A percentile compares a stretch with the other conserved stretches of the same genome.
These are phyloP conservation scores for Nyssa sinensis DNA, from an alignment of 148 eudicot species.

Conservation along the genomic window DNA sequence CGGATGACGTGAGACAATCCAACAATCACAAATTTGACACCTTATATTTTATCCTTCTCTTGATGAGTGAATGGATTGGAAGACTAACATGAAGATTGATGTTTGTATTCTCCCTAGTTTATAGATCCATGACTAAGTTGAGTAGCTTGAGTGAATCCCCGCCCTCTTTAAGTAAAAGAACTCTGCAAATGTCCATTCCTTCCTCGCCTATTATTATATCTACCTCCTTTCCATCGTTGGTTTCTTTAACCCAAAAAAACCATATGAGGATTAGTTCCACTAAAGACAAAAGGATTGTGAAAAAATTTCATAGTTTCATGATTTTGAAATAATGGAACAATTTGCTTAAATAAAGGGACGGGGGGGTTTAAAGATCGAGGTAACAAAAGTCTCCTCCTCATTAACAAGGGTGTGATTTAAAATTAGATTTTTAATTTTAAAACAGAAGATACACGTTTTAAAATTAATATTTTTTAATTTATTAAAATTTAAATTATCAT, in stretches of 20 bases:
- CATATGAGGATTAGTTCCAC: background rate
- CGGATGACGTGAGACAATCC: too few relatives aligned
- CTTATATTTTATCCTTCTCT: background rate
- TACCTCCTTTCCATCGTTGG: background rate
- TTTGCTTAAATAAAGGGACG: background rate
- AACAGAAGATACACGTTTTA: too few relatives aligned
- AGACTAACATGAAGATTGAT: background rate
- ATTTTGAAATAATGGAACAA: background rate
- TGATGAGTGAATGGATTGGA: too few relatives aligned
- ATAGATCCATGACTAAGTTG: too few relatives aligned
- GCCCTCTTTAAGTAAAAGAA: too few relatives aligned
- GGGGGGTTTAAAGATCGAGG: background rate
- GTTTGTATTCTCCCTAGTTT: background rate
- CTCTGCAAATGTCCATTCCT: too few relatives aligned
- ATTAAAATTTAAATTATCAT: too few relatives aligned
- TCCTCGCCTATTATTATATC: too few relatives aligned
- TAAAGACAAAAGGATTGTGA: background rate
- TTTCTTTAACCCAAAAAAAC: background rate
- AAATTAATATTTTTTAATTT: too few relatives aligned
- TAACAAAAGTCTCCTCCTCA: background rate
- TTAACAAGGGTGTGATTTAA: too few relatives aligned
- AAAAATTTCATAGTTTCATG: background rate
- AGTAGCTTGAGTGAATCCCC: too few relatives aligned
- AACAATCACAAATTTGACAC: slow-evolving; percentile 1
- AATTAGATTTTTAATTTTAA: too few relatives aligned